Evolutionary conservation across 1,284 basidiomycete genomes (phyloP).

Genomic region (Puccinia horiana): DNA sequence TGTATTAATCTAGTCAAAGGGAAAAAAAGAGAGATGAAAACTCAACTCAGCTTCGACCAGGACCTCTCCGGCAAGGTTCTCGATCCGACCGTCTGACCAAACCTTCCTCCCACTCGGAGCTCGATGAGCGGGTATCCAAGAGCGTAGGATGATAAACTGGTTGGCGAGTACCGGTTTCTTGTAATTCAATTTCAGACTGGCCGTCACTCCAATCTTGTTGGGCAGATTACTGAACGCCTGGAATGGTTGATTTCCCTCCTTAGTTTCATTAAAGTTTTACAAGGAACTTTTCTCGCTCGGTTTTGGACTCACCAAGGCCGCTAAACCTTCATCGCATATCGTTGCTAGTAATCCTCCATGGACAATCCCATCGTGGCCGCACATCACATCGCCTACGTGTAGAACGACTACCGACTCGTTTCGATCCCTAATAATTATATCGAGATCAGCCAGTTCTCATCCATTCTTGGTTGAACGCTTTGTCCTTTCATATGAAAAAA

Average conservation of each 20-base stretch:
- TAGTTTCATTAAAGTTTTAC: too few relatives aligned
- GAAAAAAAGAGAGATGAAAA: background rate
- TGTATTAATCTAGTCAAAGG: background rate
- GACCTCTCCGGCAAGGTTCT: constrained; percentile 22
- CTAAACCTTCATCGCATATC: constrained; percentile 81
- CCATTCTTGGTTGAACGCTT: background rate
- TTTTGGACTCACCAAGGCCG: constrained; percentile 70
- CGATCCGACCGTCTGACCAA: constrained; percentile 29
- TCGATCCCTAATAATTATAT: constrained; percentile 65
- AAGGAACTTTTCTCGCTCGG: too few relatives aligned
- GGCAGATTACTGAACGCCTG: constrained; percentile 39
- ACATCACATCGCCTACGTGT: constrained; percentile 81
- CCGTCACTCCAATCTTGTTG: constrained; percentile 42
- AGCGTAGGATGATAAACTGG: constrained; percentile 61
- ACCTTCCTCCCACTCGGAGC: constrained; percentile 28
- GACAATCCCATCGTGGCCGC: constrained; percentile 86
- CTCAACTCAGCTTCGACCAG: constrained; percentile 47
- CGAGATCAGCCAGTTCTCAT: background rate
- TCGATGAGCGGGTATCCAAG: background rate
- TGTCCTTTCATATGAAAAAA: background rate
- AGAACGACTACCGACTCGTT: constrained; percentile 70
- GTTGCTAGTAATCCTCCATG: constrained; percentile 92
- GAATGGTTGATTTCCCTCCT: background rate
- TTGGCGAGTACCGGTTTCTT: constrained; percentile 78
- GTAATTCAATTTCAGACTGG: constrained; percentile 71